Base-by-base conservation (phyloP, 345 rosid genomes). In the Lepidium africanum region DNA sequence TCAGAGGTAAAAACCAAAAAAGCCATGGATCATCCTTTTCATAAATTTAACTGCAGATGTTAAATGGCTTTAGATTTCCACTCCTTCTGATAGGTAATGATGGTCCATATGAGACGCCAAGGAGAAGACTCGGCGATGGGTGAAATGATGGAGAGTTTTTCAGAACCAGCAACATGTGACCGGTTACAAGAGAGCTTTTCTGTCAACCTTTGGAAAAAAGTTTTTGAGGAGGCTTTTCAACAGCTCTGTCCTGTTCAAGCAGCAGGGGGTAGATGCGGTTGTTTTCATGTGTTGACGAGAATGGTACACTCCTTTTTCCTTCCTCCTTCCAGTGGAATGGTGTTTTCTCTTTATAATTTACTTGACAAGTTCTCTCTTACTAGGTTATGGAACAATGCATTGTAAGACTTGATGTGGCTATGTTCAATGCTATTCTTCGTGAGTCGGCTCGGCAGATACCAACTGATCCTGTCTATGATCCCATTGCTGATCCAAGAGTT, bases 401-500 rank as follows among this genome's bases (percentile, higher is more conserved):
- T 52, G 77, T 77, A 32, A 83, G 96, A 76, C 81, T 95, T 70
- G 99, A 95, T 75, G 96, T 91, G 21, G 99, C 98, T 51, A 95
- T 91, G 91, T 95, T 91, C 79, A 95, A 95, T 83, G 97, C 94
- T 63, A 87, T 95, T 80, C 89, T 95, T 36, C 89, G 97, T 6
- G 99, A 95, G 76, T 95, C 97, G 2, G 94, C 86, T 53, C 84
- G 85, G 79, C 96, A 91, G 82, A 85, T 88, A 43, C 96, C 99
- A 9, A 86, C 96, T 25, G 99, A 95, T 74, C 84, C 87, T 33
- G 82, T 86, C 19, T 91, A 91, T 35, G 98, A 89, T 83, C 97
- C 98, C 17, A 89, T 95, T 50, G 40, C 84, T 40, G 94, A 91
- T 70, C 67, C 98, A 76, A 89, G 76, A 67, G 96, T 95, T 79